These are phyloP conservation scores for Aureobasidium sp. DNA, from an alignment of 2,329 filamentous ascomycete genomes.

Conservation along the genomic window DNA sequence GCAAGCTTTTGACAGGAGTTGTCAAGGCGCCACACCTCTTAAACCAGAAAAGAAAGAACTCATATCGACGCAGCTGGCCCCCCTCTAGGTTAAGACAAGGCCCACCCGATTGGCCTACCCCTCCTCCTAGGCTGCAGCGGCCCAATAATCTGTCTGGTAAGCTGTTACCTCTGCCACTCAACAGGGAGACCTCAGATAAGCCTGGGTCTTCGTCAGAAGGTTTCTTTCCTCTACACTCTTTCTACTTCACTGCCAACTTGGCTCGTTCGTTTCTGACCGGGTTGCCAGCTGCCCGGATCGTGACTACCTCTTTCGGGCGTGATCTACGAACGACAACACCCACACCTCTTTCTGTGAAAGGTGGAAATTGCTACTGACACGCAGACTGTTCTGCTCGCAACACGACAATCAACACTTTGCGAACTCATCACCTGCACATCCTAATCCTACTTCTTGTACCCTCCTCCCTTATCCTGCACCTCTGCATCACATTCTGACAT, in stretches of 20 bases:
- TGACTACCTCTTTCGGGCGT: conserved; percentile 1
- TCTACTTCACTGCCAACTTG: not conserved
- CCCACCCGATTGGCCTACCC: conserved; percentile 7
- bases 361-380: conserved; percentile 1
- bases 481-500: conserved; percentile 5
- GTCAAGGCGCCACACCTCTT: not conserved
- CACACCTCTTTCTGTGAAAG: not conserved
- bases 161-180: not conserved
- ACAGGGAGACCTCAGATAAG: not conserved
- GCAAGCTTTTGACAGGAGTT: not conserved
- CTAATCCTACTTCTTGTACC: not conserved
- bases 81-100: conserved; percentile 8
- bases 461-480: not conserved
- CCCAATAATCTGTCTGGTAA: conserved; percentile 11
- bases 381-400: not conserved
- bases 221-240: not conserved
- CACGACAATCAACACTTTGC: conserved; percentile 5
- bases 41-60: conserved; percentile 1
- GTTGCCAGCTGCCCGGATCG: conserved; percentile 4
- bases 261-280: conserved; percentile 4
- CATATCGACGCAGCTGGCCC: not conserved
- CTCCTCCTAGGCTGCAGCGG: conserved; percentile 13
- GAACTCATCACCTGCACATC: not conserved
- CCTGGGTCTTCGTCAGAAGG: not conserved
- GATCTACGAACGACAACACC: not conserved